Conservation (phyloP, 805 yeast genomes). For the Nakazawaea populi region DNA sequence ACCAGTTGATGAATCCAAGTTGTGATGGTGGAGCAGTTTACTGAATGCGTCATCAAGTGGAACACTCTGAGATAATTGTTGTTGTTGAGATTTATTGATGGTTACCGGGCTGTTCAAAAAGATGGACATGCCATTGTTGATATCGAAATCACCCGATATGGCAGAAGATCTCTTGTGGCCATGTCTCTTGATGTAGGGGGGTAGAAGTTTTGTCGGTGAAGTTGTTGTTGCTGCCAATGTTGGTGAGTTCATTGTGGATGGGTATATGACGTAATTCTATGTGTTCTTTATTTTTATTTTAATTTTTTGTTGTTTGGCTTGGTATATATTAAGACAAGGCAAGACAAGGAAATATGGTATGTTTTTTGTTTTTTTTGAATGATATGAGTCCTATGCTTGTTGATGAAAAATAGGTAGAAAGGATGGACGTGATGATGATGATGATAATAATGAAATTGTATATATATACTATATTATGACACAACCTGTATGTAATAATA, state of each 20-base stretch:
- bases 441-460: not conserved
- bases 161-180: slow-evolving; percentile 85
- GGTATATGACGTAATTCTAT: not conserved
- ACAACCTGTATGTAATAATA: not conserved
- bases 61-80: not conserved
- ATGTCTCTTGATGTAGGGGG: slow-evolving; percentile 42
- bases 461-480: not conserved
- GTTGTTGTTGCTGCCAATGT: not conserved
- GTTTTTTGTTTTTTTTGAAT: too few species aligned
- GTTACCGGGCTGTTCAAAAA: slow-evolving; percentile 17
- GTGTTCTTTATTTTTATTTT: not conserved
- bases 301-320: not conserved
- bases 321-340: not conserved
- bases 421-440: not conserved
- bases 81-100: slow-evolving; percentile 2
- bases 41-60: not conserved
- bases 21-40: too few species aligned
- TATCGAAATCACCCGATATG: slow-evolving; percentile 79
- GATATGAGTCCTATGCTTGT: too few species aligned
- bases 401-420: not conserved
- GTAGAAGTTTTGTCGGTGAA: slow-evolving; percentile 1
- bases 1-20: not conserved
- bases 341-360: not conserved
- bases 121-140: slow-evolving; percentile 16
- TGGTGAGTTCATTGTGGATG: not conserved